These are phyloP conservation scores for Suillus fuscotomentosus DNA, from an alignment of 768 basidiomycete species.

Conservation along the genomic window DNA sequence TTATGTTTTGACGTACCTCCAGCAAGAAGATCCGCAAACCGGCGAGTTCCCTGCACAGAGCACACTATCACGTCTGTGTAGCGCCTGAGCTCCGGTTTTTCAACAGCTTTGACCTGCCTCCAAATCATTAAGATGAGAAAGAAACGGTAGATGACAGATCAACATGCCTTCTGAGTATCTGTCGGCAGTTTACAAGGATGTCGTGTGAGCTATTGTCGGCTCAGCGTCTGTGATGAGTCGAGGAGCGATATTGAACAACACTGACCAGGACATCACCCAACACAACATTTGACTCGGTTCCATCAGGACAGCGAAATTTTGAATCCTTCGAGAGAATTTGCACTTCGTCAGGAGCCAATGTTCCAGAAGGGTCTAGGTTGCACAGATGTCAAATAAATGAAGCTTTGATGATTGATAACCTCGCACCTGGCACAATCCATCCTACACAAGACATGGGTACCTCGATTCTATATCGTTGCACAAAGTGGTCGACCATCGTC, in stretches of 20 bases:
- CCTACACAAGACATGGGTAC: constrained; percentile 60
- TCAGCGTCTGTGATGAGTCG: not conserved
- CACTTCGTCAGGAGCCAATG: constrained; percentile 53
- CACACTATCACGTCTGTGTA: constrained; percentile 60
- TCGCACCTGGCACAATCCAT: constrained; percentile 57
- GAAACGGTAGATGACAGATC: not conserved
- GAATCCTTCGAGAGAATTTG: constrained; percentile 51
- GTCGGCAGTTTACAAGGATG: constrained; percentile 73
- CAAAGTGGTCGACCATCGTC: constrained; percentile 39
- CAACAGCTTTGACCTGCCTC: constrained; percentile 55
- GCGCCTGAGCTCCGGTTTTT: constrained; percentile 44
- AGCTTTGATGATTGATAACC: not conserved
- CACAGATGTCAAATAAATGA: not conserved
- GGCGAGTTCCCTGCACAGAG: constrained; percentile 44
- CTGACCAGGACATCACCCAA: constrained; percentile 57
- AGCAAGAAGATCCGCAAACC: constrained; percentile 60
- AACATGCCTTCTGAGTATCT: constrained; percentile 59
- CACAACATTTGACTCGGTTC: constrained; percentile 46
- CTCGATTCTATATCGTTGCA: constrained; percentile 45
- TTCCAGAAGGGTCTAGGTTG: constrained; percentile 47
- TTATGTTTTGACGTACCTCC: constrained; percentile 43
- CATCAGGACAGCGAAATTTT: constrained; percentile 41
- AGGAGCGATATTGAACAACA: not conserved
- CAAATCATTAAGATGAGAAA: not conserved
- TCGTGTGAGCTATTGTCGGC: constrained; percentile 45